phyloP scores from a whole-genome alignment of 1,284 basidiomycete genomes.

The Malassezia japonica region DNA sequence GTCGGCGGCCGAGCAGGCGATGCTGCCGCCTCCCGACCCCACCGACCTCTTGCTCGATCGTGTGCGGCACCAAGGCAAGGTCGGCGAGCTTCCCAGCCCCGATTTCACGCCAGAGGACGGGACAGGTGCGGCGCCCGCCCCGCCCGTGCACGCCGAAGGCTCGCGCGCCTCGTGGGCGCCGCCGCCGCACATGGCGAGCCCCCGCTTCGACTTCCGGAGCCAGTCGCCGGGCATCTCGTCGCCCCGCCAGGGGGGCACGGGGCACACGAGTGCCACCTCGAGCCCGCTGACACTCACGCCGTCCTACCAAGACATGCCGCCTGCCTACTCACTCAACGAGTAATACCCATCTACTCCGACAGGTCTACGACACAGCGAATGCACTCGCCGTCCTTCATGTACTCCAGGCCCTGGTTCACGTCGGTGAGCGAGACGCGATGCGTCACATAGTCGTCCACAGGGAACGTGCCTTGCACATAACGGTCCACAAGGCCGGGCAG shows the following conservation, averaged over 20 bases:
- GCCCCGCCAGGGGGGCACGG: neutral
- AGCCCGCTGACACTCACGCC: neutral
- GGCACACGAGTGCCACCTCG: neutral
- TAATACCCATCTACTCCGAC: constrained; percentile 5
- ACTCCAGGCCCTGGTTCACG: constrained; percentile 80
- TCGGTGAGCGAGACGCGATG: constrained; percentile 56
- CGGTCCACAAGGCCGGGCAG: constrained; percentile 42
- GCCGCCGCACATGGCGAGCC: neutral
- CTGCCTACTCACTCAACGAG: neutral
- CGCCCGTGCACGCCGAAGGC: neutral
- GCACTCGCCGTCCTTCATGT: constrained; percentile 88
- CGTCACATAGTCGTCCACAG: constrained; percentile 50
- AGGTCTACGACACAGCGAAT: constrained; percentile 60
- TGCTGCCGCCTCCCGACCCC: constrained; percentile 32
- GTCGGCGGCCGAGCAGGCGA: constrained; percentile 27
- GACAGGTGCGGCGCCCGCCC: neutral
- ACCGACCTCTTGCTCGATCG: constrained; percentile 26
- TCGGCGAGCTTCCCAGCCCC: constrained; percentile 31
- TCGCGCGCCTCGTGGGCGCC: neutral
- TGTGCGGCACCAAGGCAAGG: constrained; percentile 34
- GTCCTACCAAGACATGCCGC: neutral
- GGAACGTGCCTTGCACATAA: constrained; percentile 45
- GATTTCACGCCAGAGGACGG: too few species aligned
- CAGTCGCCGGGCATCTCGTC: neutral
- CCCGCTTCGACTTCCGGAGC: neutral